Evolutionary conservation across 2,329 filamentous ascomycete species (phyloP).

Genomic region (Keithomyces neogunnii): DNA sequence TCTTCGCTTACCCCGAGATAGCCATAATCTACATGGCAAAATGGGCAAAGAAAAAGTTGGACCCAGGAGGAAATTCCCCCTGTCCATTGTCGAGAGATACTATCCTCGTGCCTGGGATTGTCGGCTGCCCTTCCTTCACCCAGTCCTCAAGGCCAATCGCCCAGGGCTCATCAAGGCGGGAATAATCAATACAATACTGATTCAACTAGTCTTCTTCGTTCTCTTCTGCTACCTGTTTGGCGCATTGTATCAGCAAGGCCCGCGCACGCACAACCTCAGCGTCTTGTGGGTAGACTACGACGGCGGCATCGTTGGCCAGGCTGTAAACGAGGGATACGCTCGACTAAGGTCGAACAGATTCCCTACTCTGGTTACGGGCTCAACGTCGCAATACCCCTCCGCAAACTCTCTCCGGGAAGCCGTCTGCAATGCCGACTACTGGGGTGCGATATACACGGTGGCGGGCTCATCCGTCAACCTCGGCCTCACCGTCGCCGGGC

Average conservation of each 20-base stretch:
- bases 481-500: conserved; percentile 7
- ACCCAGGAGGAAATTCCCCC: not conserved
- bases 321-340: conserved; percentile 13
- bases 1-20: too few relatives aligned
- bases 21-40: not conserved
- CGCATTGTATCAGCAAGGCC: conserved; percentile 12
- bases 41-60: not conserved
- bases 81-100: not conserved
- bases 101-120: conserved; percentile 11
- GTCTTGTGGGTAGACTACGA: conserved; percentile 18
- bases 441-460: conserved; percentile 12
- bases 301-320: conserved; percentile 12
- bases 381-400: conserved; percentile 7
- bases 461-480: conserved; percentile 8
- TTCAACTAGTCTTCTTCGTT: conserved; percentile 27
- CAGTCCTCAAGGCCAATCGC: conserved; percentile 4
- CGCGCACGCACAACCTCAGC: conserved; percentile 9
- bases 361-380: conserved; percentile 11
- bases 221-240: conserved; percentile 17
- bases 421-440: conserved; percentile 12
- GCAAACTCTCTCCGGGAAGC: conserved; percentile 5
- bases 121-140: conserved; percentile 5
- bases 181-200: conserved; percentile 20
- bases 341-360: conserved; percentile 10
- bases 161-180: conserved; percentile 11